These are phyloP conservation scores for Fomitopsis pinicola DNA, from an alignment of 1,284 basidiomycete species.

Conservation along the genomic window DNA sequence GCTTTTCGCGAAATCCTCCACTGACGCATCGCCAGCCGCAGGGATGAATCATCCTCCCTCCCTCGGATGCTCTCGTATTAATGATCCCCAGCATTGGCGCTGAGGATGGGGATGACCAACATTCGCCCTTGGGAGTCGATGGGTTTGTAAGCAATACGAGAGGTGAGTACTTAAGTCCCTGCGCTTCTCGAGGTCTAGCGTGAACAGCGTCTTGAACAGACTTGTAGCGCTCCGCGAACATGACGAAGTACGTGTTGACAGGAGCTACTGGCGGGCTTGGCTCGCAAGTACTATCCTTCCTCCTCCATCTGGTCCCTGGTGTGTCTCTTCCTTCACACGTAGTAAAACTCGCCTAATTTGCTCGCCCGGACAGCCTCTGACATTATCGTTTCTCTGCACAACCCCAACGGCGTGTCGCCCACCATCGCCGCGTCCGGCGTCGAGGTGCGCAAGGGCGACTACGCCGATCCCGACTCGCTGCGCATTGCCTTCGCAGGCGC, in stretches of 20 bases:
- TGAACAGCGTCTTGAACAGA: too few relatives aligned
- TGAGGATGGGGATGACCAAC: neutral
- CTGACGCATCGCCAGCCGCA: too few relatives aligned
- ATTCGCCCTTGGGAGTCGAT: neutral
- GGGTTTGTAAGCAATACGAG: too few relatives aligned
- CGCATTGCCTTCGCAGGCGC: slow-evolving; percentile 30
- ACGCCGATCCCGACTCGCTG: slow-evolving; percentile 26
- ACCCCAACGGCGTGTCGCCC: slow-evolving; percentile 26
- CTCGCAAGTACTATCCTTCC: slow-evolving; percentile 29
- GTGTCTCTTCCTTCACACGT: neutral
- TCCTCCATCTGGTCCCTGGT: slow-evolving; percentile 28
- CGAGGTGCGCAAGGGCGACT: slow-evolving; percentile 30
- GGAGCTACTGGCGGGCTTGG: slow-evolving; percentile 35
- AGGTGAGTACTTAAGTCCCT: too few relatives aligned
- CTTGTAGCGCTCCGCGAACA: neutral
- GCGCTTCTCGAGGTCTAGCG: too few relatives aligned
- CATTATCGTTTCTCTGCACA: slow-evolving; percentile 30
- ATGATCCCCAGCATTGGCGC: neutral
- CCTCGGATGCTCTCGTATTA: neutral
- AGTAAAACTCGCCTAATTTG: too few relatives aligned
- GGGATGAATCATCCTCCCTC: too few relatives aligned
- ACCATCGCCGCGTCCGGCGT: slow-evolving; percentile 22
- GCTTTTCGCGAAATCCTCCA: too few relatives aligned
- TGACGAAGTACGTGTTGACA: slow-evolving; percentile 29
- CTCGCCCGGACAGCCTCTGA: slow-evolving; percentile 16